Evolutionary conservation across 2,329 filamentous ascomycete genomes (phyloP).

Genomic region (Coniochaeta hoffmannii): DNA sequence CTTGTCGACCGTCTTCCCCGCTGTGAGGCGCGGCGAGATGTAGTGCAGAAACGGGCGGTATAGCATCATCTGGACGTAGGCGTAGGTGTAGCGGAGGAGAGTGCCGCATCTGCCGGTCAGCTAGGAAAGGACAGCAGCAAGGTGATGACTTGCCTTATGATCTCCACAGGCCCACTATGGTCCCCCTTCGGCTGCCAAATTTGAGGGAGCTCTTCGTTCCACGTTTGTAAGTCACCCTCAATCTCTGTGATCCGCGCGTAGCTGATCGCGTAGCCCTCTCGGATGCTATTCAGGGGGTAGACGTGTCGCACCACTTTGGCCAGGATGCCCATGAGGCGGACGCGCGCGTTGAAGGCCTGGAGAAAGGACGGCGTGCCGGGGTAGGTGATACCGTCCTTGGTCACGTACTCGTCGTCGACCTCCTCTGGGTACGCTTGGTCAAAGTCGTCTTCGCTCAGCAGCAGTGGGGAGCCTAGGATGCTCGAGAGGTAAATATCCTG

Average conservation of each 20-base stretch:
- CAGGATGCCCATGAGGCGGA: constrained; percentile 49
- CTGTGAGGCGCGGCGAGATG: constrained; percentile 42
- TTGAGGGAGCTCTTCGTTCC: constrained; percentile 59
- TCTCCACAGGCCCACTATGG: constrained; percentile 59
- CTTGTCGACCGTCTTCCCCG: constrained; percentile 58
- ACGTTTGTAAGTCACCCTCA: constrained; percentile 49
- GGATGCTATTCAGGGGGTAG: constrained; percentile 40
- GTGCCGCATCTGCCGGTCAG: constrained; percentile 28
- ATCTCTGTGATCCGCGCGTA: constrained; percentile 52
- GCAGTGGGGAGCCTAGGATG: constrained; percentile 51
- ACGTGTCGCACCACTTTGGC: constrained; percentile 53
- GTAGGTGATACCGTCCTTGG: constrained; percentile 43
- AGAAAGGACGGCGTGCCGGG: constrained; percentile 45
- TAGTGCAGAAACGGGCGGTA: constrained; percentile 78
- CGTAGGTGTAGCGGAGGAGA: constrained; percentile 66
- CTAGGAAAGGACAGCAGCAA: no score
- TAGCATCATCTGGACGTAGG: constrained; percentile 71
- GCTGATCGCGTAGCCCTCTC: constrained; percentile 47
- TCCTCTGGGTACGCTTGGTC: constrained; percentile 53
- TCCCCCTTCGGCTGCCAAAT: constrained; percentile 72
- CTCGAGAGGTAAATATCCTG: constrained; percentile 60
- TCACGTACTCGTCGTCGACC: constrained; percentile 55
- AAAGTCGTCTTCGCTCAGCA: constrained; percentile 52
- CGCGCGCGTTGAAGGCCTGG: constrained; percentile 54
- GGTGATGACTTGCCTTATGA: constrained; percentile 56